Evolutionary conservation across 2,329 filamentous ascomycete species (phyloP).

Genomic region (Phialocephala sp.): DNA sequence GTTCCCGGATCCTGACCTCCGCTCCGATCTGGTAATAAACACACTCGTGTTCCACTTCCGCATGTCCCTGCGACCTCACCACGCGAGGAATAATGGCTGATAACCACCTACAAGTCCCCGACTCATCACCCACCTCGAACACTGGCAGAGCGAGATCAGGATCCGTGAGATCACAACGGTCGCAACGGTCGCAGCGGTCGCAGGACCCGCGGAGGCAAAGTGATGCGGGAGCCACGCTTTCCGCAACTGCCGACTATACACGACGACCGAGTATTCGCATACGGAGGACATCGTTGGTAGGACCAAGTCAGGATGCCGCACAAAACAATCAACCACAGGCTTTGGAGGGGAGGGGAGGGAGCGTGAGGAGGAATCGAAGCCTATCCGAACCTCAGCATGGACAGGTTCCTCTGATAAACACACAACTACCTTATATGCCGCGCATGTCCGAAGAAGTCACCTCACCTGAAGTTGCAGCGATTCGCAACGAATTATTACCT

Average conservation of each 20-base stretch:
- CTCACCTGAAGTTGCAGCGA: not conserved
- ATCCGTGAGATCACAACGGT: conserved; percentile 18
- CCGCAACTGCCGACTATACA: conserved; percentile 14
- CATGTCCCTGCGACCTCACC: not conserved
- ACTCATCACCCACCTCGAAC: conserved; percentile 11
- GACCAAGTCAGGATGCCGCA: not conserved
- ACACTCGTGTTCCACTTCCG: not conserved
- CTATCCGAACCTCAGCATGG: conserved; percentile 28
- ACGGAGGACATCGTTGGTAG: conserved; percentile 23
- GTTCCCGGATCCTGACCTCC: no score
- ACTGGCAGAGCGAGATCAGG: conserved; percentile 17
- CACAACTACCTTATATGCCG: not conserved
- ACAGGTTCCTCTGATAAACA: not conserved
- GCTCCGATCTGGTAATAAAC: not conserved
- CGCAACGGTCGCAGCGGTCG: conserved; percentile 13
- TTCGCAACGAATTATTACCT: not conserved
- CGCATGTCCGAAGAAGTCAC: conserved; percentile 8
- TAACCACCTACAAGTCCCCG: conserved; percentile 20
- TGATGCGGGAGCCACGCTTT: not conserved
- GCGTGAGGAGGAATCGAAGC: conserved; percentile 30
- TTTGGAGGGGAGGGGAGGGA: not conserved
- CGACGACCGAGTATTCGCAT: conserved; percentile 37
- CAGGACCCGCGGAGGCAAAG: not conserved
- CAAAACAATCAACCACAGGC: not conserved
- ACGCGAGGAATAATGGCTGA: conserved; percentile 3